Evolutionary conservation across 192 early-diverging fungal species (phyloP).

Genomic region (Backusella circina): DNA sequence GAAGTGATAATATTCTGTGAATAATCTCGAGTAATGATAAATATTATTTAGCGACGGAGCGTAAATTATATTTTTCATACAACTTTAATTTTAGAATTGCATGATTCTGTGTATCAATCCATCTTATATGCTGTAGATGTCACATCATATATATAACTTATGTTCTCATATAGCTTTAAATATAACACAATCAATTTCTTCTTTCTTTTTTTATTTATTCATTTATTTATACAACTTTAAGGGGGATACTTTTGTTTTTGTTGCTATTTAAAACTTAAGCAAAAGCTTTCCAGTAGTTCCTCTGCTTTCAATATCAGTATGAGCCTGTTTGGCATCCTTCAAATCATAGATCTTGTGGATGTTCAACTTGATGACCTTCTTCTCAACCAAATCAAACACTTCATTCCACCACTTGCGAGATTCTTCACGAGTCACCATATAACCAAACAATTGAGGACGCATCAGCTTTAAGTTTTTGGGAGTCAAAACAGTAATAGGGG

Average conservation of each 20-base stretch:
- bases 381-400: slow-evolving; percentile 56
- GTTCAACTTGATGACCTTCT: slow-evolving; percentile 60
- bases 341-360: slow-evolving; percentile 77
- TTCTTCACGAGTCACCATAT: slow-evolving; percentile 65
- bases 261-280: slow-evolving; percentile 44
- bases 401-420: slow-evolving; percentile 55
- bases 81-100: too few relatives aligned
- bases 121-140: too few relatives aligned
- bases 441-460: slow-evolving; percentile 72
- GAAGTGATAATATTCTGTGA: too few relatives aligned
- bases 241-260: not conserved
- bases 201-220: not conserved
- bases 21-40: too few relatives aligned
- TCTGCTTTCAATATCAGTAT: slow-evolving; percentile 71
- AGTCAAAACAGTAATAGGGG: slow-evolving; percentile 39
- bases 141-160: too few relatives aligned
- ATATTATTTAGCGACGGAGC: too few relatives aligned
- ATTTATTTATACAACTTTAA: not conserved
- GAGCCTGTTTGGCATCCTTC: slow-evolving; percentile 70
- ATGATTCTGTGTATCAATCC: too few relatives aligned
- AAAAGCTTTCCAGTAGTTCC: slow-evolving; percentile 73
- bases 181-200: not conserved
- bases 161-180: too few relatives aligned
- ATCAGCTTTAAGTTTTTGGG: slow-evolving; percentile 73
- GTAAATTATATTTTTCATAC: too few relatives aligned